Evolutionary conservation across 768 basidiomycete species (phyloP), one percentile per base, ranked within the genome.

Genomic region (Rubroboletus satanas): DNA sequence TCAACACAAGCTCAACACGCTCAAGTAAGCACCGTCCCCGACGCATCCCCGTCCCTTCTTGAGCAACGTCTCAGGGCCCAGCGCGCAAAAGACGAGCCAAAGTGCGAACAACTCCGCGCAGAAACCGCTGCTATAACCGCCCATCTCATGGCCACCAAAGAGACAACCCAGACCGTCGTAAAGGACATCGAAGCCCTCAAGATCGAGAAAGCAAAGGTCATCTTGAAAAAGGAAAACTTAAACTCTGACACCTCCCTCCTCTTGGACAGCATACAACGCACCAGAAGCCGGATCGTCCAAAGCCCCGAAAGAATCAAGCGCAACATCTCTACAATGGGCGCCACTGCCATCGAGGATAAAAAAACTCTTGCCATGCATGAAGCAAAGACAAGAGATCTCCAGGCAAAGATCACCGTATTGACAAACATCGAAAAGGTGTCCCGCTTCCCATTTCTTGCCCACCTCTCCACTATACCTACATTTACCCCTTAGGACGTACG

Each of bases 231-330:
- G 84, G 85, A 89, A 74, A 76, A 71, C 54, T 74, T 89, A 28
- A 82, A 81, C 56, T 75, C 75, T 2, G 86, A 91, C 47, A 77
- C 85, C 10, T 74, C 80, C 7, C 76, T 78, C 42, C 73, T 85
- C 23, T 74, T 79, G 39, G 85, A 89, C 53, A 75, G 77, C 43
- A 84, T 90, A 58, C 72, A 74, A 12, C 82, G 85, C 41, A 84
- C 84, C 0, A 79, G 83, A 47, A 75, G 83, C 29, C 83, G 93
- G 28, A 87, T 97, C 58, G 93, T 97, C 4, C 90, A 93, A 68
- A 93, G 91, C 0, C 94, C 94, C 0, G 94, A 96, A 45, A 81
- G 93, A 43, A 88, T 96, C 61, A 89, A 87, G 66, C 83, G 85
- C 48, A 88, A 83, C 41, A 96, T 96, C 62, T 71, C 79, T 11